A percentile compares a stretch with the other conserved stretches of the same genome.
Evolutionary conservation across 1,284 basidiomycete species (phyloP).

Genomic region (Leccinum variabile): DNA sequence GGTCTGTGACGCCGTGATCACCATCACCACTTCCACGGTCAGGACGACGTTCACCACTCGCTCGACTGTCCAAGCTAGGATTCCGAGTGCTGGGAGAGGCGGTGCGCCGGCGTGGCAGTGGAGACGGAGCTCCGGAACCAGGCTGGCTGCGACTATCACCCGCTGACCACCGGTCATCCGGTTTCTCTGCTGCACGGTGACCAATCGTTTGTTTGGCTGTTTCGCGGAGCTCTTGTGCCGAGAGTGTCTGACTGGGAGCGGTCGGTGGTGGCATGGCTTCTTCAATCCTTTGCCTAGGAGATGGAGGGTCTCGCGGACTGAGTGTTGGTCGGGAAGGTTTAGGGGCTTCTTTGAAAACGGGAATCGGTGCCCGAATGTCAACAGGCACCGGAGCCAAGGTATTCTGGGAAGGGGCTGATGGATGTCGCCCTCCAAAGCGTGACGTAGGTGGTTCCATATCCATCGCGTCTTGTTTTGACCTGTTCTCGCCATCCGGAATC

Average conservation of each 20-base stretch:
- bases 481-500: constrained; percentile 36
- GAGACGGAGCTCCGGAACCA: constrained; percentile 53
- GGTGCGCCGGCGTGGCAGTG: constrained; percentile 55
- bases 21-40: constrained; percentile 48
- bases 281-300: constrained; percentile 38
- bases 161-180: constrained; percentile 42
- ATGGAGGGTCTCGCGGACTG: constrained; percentile 43
- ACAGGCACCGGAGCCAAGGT: constrained; percentile 12
- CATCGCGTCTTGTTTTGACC: constrained; percentile 39
- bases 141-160: constrained; percentile 44
- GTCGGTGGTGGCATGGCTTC: constrained; percentile 70
- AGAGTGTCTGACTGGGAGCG: constrained; percentile 74
- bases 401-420: constrained; percentile 14
- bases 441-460: constrained; percentile 35
- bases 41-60: constrained; percentile 62
- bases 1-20: constrained; percentile 46
- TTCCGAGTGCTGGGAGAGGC: constrained; percentile 68
- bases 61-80: constrained; percentile 68
- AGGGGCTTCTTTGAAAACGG: constrained; percentile 22
- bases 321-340: constrained; percentile 20
- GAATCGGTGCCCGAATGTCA: constrained; percentile 24
- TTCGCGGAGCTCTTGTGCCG: constrained; percentile 79
- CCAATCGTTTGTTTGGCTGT: constrained; percentile 67
- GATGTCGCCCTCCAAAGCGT: constrained; percentile 29
- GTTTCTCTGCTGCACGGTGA: constrained; percentile 34